Conservation (phyloP, 2,329 filamentous ascomycete species). For the Talaromyces sp. region DNA sequence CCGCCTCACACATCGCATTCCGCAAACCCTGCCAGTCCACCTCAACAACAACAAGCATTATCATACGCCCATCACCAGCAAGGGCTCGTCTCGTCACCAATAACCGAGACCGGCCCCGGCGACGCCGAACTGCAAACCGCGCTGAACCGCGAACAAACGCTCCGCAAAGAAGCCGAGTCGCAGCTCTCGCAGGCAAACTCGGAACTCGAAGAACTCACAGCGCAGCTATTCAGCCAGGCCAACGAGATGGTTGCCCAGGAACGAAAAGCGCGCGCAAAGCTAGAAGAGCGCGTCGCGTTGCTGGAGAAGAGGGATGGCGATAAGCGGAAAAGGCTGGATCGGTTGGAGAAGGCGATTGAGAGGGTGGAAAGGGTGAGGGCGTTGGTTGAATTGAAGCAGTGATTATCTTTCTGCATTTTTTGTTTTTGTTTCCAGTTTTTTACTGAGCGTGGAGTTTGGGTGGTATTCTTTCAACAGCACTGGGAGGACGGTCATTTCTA, state of each 20-base stretch:
- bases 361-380: constrained; percentile 55
- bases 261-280: constrained; percentile 51
- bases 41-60: constrained; percentile 9
- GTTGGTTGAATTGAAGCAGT: constrained; percentile 37
- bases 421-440: background rate
- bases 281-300: constrained; percentile 44
- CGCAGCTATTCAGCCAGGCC: constrained; percentile 57
- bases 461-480: background rate
- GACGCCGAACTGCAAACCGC: constrained; percentile 47
- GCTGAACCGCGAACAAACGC: constrained; percentile 50
- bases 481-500: background rate
- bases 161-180: constrained; percentile 54
- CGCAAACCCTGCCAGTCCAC: constrained; percentile 17
- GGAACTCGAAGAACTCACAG: constrained; percentile 59
- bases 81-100: background rate
- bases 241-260: constrained; percentile 64
- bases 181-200: constrained; percentile 49
- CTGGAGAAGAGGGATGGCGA: constrained; percentile 44
- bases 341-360: constrained; percentile 52
- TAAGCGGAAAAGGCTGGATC: constrained; percentile 49
- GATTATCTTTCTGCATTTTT: background rate
- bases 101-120: constrained; percentile 9
- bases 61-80: background rate
- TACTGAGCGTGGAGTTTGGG: background rate
- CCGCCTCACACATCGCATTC: constrained; percentile 23